These are phyloP conservation scores for Candida patagonica DNA, from an alignment of 805 yeast species.

Conservation along the genomic window DNA sequence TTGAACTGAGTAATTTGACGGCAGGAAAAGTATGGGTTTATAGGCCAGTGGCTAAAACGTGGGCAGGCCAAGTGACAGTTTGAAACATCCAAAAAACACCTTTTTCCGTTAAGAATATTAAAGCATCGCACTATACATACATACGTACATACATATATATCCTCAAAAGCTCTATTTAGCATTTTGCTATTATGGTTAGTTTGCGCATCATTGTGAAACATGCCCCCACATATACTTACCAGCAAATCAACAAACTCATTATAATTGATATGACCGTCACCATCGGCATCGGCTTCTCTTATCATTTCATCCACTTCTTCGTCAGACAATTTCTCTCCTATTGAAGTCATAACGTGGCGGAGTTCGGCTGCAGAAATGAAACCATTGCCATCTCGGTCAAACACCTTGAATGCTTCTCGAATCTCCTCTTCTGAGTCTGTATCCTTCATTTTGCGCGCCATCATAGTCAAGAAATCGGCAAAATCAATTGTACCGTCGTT, in stretches of 20 bases:
- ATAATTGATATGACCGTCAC: slow-evolving; percentile 95
- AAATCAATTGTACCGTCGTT: slow-evolving; percentile 86
- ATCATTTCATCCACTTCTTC: slow-evolving; percentile 97
- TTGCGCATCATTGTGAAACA: background rate
- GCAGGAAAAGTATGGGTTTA: slow-evolving; percentile 25
- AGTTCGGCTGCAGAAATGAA: slow-evolving; percentile 93
- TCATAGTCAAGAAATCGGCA: slow-evolving; percentile 73
- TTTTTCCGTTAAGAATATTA: no score
- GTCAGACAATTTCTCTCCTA: slow-evolving; percentile 93
- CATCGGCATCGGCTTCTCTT: slow-evolving; percentile 73
- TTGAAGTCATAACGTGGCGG: slow-evolving; percentile 92
- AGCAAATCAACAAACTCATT: slow-evolving; percentile 91
- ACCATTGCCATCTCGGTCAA: slow-evolving; percentile 91
- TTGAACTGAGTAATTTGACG: slow-evolving; percentile 21
- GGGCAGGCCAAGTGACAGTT: slow-evolving; percentile 22
- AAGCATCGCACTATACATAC: background rate
- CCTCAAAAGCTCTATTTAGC: slow-evolving; percentile 5
- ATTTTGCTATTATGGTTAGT: slow-evolving; percentile 4
- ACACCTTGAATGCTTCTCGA: slow-evolving; percentile 95
- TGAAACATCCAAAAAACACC: background rate
- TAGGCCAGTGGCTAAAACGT: slow-evolving; percentile 26
- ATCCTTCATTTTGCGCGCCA: slow-evolving; percentile 91
- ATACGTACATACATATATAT: slow-evolving; percentile 2
- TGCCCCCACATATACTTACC: slow-evolving; percentile 30
- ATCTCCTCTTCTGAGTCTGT: slow-evolving; percentile 96